Base-by-base conservation (phyloP, 345 rosid genomes). In the Brassica carinata region DNA sequence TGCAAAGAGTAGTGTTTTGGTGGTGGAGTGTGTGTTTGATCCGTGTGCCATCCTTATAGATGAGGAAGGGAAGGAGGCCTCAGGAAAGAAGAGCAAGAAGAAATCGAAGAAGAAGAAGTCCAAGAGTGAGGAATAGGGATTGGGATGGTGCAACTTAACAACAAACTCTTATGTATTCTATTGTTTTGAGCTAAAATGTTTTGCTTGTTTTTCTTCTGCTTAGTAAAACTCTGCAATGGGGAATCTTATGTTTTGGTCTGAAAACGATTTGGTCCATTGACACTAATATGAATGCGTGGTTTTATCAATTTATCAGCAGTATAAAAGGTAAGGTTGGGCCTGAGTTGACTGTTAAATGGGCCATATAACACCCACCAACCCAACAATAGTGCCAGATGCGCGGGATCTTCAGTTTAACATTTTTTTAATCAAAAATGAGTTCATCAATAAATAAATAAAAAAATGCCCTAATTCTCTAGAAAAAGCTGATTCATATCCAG, bases 11-110 rank as follows among this genome's bases (percentile, higher is more conserved):
- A 51, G 5, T 51, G 7, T 11, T n/a, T 48, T 51, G 57, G 57
- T 51, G 17, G 17, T 14, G 57, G 57, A 14, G 2, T 51, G 1
- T 4, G 57, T 48, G 57, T 48, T 13, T 48, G 17, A 48, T 13
- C 17, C 17, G n/a, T n/a, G 48, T 40, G 17, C 57, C 57, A 4
- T 48, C 18, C 57, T 51, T 51, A 13, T 51, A 75, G 80, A 69
- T 40, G 77, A 43, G 67, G 84, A 81, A 81, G 53, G 0, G 18
- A 75, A 69, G 36, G 79, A 74, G 11, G 71, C 72, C 61, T 75
- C 83, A 13, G 80, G 3, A 14, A 81, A 69, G 80, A 81, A 70
- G n/a, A 77, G 77, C 77, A 76, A 81, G 76, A 82, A 80, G 75
- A 79, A 55, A 6, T 55, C 61, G 76, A 81, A 79, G 69, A 74